Evolutionary conservation across 331 rosid genomes (phyloP).

Genomic region (Pyracantha coccinea): DNA sequence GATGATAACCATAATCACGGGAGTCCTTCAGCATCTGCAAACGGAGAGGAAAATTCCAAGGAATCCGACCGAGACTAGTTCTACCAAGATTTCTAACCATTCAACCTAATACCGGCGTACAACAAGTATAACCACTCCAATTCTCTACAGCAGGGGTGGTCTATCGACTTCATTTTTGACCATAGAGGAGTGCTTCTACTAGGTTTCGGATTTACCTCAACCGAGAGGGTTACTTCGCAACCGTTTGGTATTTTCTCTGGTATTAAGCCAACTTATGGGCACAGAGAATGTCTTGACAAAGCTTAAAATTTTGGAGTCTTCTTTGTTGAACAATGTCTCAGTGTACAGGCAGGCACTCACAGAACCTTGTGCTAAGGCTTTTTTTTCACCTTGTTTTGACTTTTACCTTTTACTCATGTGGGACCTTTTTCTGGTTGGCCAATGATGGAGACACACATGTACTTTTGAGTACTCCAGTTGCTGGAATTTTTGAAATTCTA

Average conservation of each 20-base stretch:
- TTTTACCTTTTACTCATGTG: neutral
- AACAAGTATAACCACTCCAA: slow-evolving; percentile 23
- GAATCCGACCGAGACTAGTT: slow-evolving; percentile 31
- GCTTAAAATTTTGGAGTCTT: slow-evolving; percentile 52
- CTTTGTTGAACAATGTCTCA: neutral
- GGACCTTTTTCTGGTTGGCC: slow-evolving; percentile 8
- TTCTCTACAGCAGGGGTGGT: slow-evolving; percentile 31
- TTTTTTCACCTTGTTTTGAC: neutral
- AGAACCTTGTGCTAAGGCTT: slow-evolving; percentile 1
- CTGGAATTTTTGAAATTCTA: slow-evolving; percentile 2
- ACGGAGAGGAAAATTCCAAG: slow-evolving; percentile 48
- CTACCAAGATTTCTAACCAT: slow-evolving; percentile 36
- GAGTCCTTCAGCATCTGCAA: slow-evolving; percentile 37
- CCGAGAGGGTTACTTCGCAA: slow-evolving; percentile 29
- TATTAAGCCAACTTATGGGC: slow-evolving; percentile 24
- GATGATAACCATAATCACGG: slow-evolving; percentile 56
- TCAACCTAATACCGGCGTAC: slow-evolving; percentile 15
- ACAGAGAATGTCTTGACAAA: slow-evolving; percentile 38
- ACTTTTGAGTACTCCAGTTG: neutral
- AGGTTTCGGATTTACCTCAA: slow-evolving; percentile 41
- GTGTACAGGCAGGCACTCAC: slow-evolving; percentile 13
- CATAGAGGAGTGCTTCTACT: slow-evolving; percentile 44
- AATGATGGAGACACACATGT: neutral
- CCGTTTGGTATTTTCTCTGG: slow-evolving; percentile 14
- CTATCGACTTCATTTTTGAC: slow-evolving; percentile 34